These are phyloP conservation scores for Daucus carota DNA, from an alignment of 129 eudicot genomes.

Conservation along the genomic window DNA sequence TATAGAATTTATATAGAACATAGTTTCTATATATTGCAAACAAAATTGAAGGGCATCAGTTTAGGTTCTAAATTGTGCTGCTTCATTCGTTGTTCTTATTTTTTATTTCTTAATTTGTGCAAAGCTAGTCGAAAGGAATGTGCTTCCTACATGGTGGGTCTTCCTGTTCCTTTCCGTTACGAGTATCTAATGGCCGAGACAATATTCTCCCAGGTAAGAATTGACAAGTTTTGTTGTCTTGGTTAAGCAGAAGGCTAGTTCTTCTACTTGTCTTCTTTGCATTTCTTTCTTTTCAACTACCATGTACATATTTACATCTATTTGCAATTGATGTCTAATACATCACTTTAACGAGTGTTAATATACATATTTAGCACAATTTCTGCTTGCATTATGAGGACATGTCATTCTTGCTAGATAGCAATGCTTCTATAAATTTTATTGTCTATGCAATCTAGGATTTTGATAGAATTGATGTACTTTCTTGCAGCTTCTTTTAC, in stretches of 20 bases:
- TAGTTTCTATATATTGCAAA: not conserved
- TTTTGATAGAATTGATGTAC: not conserved
- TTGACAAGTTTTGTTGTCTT: not conserved
- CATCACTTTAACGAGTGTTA: not conserved
- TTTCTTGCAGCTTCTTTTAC: slow-evolving; percentile 75
- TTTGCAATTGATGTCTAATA: too few relatives aligned
- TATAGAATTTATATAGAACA: not conserved
- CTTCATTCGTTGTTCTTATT: slow-evolving; percentile 19
- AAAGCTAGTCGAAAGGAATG: slow-evolving; percentile 99
- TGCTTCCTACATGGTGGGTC: slow-evolving; percentile 92
- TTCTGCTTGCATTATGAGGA: not conserved
- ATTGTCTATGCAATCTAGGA: not conserved
- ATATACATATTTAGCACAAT: not conserved
- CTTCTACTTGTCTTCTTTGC: not conserved
- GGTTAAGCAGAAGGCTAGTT: not conserved
- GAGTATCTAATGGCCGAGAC: slow-evolving; percentile 98
- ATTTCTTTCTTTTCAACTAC: not conserved
- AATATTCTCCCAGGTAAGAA: slow-evolving; percentile 80
- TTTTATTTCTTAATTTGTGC: slow-evolving; percentile 46
- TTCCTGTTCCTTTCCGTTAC: slow-evolving; percentile 84
- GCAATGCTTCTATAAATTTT: not conserved
- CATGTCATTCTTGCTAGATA: not conserved
- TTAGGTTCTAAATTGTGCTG: not conserved
- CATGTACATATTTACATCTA: not conserved
- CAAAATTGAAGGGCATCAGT: not conserved